Base-by-base conservation (phyloP, 768 basidiomycete species). In the Mycena crocata region DNA sequence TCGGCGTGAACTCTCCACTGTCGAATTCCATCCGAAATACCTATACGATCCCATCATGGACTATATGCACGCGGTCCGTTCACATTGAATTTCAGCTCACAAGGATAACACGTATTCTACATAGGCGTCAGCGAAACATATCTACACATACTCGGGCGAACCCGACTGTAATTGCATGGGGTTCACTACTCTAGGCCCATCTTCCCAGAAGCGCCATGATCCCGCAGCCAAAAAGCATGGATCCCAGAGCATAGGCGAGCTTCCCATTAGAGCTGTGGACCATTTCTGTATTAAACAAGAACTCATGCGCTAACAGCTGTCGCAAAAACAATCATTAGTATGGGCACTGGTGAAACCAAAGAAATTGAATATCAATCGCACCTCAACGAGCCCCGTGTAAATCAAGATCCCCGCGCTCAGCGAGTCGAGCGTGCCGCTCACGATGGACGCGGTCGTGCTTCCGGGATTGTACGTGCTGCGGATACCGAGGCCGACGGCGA, bases 241-340 rank as follows among this genome's bases (percentile, higher is more conserved):
- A 90, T n/a, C 79, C 77, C 65, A 95, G 68, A 9, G 93, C 90
- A 68, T 93, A 97, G 0, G 83, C 78, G 21, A 97, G 78, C 73
- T 89, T 88, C 31, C 77, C 73, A 57, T 87, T 88, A 5, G 89
- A 87, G 5, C 86, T 86, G n/a, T 87, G 83, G 76, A 91, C 87
- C 91, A 96, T 94, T 62, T 93, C 87, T 63, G 90, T 88, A 82
- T 89, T 95, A 80, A 97, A 95, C 40, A 99, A 74, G 80, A 99
- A 98, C 74, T 98, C 97, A 75, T 98, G 96, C 1, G 95, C 97
- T 48, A 99, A 85, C 0, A 98, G 85, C 90, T 92, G 52, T 15
- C n/a, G n/a, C n/a, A 21, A 8, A n/a, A 34, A 2, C 4, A 37
- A 3, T 31, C 9, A 40, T 19, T 34, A 60, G 28, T 45, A 58